Base-by-base conservation (phyloP, 2,329 filamentous ascomycete genomes). In the Botrytis byssoidea region DNA sequence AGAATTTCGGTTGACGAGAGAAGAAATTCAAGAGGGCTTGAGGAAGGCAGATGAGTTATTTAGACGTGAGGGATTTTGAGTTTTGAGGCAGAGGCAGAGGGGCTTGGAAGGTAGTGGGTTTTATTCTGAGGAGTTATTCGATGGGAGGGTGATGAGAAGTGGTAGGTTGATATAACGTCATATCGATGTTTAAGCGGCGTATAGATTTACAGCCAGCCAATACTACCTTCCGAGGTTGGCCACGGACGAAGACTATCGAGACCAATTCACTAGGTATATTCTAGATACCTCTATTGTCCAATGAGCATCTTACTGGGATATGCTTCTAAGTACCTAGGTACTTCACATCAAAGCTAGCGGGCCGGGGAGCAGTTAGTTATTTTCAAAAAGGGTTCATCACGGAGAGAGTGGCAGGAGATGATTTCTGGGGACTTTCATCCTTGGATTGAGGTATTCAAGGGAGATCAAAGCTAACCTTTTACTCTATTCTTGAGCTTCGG, bases 1-100 rank as follows among this genome's bases (percentile, higher is more conserved):
- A 74, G 46, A 78, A 72, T 48, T 79, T 81, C 83, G 68, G n/a
- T 81, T 73, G 59, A 77, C 73, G 55, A 78, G 78, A 1, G 81
- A 77, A 64, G 79, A 77, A 3, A 76, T 75, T 12, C 71, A 63
- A 12, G 68, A 37, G 57, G 44, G 65, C 16, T 65, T 71, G n/a
- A 66, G 42, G 37, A 57, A n/a, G 46, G 55, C 59, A 55, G 59
- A 40, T 29, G 46, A 60, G 69, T 65, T 44, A 40, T 40, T 48
- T 59, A 9, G 5, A 16, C 29, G 37, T 67, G 44, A 46, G 29
- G 25, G 25, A 16, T 32, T 16, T 40, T 29, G 1, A 29, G 14
- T 25, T 18, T 20, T 7, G 20, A 12, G 4, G 25, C 0, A 6
- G 42, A 16, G 5, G 12, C 22, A 4, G 8, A n/a, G 32, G n/a